Evolutionary conservation across 2,329 filamentous ascomycete genomes (phyloP), one percentile per base, ranked within the genome.

Genomic region (Fusarium pseudograminearum): DNA sequence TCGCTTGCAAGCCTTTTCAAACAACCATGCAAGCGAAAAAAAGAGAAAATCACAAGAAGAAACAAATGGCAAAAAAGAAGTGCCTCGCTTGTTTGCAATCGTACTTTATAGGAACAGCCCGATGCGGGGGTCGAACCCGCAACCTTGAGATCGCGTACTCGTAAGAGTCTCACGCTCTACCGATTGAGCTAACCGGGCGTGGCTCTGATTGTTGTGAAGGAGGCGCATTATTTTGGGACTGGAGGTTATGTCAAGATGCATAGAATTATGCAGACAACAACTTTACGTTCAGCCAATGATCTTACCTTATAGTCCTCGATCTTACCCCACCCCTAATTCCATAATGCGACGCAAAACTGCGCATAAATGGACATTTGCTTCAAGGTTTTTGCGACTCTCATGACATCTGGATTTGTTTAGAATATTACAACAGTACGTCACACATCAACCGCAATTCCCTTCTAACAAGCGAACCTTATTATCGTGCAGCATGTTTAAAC

Each of bases 141-240:
- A 85, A 81, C 83, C 83, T 85, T 84, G 82, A 85, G 84, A 84
- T 85, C 52, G 75, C 58, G 75, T 69, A 74, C 75, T 75, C 73
- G 15, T 85, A 85, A 86, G 87, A 90, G 88, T 89, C 87, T 88
- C 84, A 89, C 87, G 87, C 87, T 90, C 87, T 90, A 89, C 74
- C 75, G 75, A 77, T 77, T 76, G 74, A 77, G 72, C 74, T 75
- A 76, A 74, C 73, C 74, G 79, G 76, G 78, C 77, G 78, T 79
- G 78, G 61, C 61, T 65, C 54, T 61, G 33, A 48, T 76, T 34
- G 79, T 77, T 56, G 6, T n/a, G 5, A 12, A 14, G 0, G 0
- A 0, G 0, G 0, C 9, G 14, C 41, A 47, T 6, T 41, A 36
- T 15, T 16, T 11, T 7, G 6, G 3, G 2, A 7, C 14, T 57